Base-by-base conservation (phyloP, 2,329 filamentous ascomycete species). In the Cladosporium oxysporum region DNA sequence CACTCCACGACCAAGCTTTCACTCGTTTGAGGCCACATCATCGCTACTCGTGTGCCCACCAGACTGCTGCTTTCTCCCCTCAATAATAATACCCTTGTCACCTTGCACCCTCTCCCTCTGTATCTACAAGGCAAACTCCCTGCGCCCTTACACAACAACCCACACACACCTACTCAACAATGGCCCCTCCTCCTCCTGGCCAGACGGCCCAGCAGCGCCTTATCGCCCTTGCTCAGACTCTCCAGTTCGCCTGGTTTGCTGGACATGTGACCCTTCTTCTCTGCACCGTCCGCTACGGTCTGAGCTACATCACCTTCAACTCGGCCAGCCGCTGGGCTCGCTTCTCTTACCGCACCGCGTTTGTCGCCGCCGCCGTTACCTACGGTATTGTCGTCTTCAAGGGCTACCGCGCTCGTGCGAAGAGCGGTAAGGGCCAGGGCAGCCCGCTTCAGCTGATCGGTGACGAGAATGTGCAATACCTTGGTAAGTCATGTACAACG, bases 351-450 rank as follows among this genome's bases (percentile, higher is more conserved):
- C 93, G 95, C 74, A 87, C 90, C 64, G 91, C 93, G 66, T 99
- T 99, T 79, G 72, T 97, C 72, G 90, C 93, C 2, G 95, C 95
- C 6, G 92, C 93, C 58, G 87, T 88, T 59, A 98, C 95, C 12
- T 99, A 99, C 80, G 94, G 95, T 71, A 98, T 99, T 71, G 95
- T 99, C 59, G 94, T 99, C 69, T 98, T 97, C 86, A 99, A 99
- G 87, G 93, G 92, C 66, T 92, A 93, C 83, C 89, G 93, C 71
- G 92, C 93, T 73, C 90, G 92, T 71, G 86, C 91, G 73, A 91
- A 92, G 85, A 84, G 88, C 59, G 89, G 90, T 70, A 88, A 88
- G 73, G 69, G 71, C 58, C 87, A 85, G 76, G 77, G 81, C 80
- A 87, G 90, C 66, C 79, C 85, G 58, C 64, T 94, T 66, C 86